Conservation (phyloP, 2,329 filamentous ascomycete species). For the Aspergillus intermedius region DNA sequence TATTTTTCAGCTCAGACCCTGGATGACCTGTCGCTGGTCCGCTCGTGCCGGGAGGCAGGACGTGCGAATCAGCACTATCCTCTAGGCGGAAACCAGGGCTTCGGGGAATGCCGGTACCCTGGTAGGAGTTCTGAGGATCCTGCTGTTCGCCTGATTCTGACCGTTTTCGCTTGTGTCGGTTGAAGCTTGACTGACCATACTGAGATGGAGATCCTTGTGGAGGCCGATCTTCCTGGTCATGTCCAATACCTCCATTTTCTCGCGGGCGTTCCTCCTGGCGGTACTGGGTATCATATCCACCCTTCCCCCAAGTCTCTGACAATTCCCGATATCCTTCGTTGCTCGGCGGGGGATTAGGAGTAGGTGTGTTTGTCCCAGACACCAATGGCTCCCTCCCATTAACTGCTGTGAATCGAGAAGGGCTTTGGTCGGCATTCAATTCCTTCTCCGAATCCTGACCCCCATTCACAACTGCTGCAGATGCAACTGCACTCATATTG, state of each 20-base stretch:
- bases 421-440: constrained; percentile 35
- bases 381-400: constrained; percentile 33
- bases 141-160: constrained; percentile 54
- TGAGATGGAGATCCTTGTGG: constrained; percentile 22
- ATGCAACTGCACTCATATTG: constrained; percentile 31
- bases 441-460: constrained; percentile 29
- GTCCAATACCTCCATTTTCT: constrained; percentile 39
- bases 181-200: constrained; percentile 9
- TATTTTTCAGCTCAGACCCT: constrained; percentile 16
- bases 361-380: constrained; percentile 9
- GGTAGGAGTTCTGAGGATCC: constrained; percentile 28
- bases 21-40: constrained; percentile 11
- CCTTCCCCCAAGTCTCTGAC: constrained; percentile 12
- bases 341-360: constrained; percentile 9
- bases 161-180: constrained; percentile 60
- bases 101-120: constrained; percentile 27
- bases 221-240: constrained; percentile 16
- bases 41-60: constrained; percentile 15
- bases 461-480: constrained; percentile 26
- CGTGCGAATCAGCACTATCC: constrained; percentile 21
- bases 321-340: constrained; percentile 16
- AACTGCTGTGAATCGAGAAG: constrained; percentile 41
- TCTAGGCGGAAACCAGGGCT: constrained; percentile 35
- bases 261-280: constrained; percentile 41
- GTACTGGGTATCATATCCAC: constrained; percentile 17